phyloP scores from a whole-genome alignment of 2,329 filamentous ascomycete genomes.

The Paecilomyces fulvus region DNA sequence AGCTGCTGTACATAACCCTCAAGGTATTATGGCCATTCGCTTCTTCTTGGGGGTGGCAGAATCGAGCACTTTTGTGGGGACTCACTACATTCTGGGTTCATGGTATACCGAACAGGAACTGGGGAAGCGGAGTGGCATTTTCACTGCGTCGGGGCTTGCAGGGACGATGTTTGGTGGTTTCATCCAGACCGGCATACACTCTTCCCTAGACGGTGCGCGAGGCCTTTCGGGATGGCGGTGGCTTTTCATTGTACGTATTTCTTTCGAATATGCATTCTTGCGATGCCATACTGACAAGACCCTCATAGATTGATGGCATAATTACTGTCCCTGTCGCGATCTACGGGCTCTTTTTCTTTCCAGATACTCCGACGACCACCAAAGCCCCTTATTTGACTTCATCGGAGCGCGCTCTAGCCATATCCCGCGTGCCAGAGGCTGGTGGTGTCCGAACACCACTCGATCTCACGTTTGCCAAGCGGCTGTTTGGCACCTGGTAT shows the following conservation, averaged over 20 bases:
- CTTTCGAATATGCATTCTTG: neutral
- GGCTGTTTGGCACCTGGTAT: conserved; percentile 27
- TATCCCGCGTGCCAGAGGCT: neutral
- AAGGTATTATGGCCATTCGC: conserved; percentile 12
- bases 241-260: conserved; percentile 13
- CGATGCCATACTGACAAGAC: neutral
- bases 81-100: conserved; percentile 17
- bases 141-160: conserved; percentile 14
- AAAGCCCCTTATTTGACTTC: neutral
- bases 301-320: conserved; percentile 13
- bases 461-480: conserved; percentile 18
- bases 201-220: conserved; percentile 13
- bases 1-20: neutral
- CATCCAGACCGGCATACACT: conserved; percentile 14
- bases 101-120: conserved; percentile 19
- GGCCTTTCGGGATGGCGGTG: conserved; percentile 19
- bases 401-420: neutral
- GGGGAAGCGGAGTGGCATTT: conserved; percentile 15
- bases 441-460: conserved; percentile 3
- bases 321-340: conserved; percentile 17
- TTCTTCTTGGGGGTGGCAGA: conserved; percentile 22
- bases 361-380: conserved; percentile 2
- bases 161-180: conserved; percentile 16
- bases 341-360: conserved; percentile 15
- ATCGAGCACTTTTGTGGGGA: conserved; percentile 17